Base-by-base conservation (phyloP, 805 yeast species). In the Cyberlindnera petersonii region DNA sequence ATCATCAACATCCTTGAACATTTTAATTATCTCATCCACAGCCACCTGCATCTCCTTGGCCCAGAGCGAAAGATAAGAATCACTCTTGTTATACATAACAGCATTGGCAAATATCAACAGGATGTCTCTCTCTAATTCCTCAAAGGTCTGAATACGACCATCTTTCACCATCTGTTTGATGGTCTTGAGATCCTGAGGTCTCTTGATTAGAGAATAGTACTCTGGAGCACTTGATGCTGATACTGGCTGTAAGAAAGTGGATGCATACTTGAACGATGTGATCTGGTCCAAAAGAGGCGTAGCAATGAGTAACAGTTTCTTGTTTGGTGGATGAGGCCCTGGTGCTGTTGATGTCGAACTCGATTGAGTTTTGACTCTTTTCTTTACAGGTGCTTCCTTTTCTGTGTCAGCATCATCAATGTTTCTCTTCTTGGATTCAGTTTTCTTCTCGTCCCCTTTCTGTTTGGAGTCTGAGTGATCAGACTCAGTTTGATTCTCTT, bases 101-200 rank as follows among this genome's bases (percentile, higher is more conserved):
- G 91, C 86, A 58, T 86, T 86, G 36, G 91, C 82, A 62, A 82
- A 83, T 93, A 86, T 83, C 43, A 80, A 65, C 64, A 80, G 71
- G 31, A 86, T 66, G 45, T 82, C 86, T 35, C 82, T 65, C 48
- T 85, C 86, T 17, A 86, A 63, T 41, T 80, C 78, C 17, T 56
- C 65, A 9, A 63, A 59, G 14, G 58, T 56, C 24, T 71, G 66
- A 29, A 85, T 72, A 39, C 71, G 68, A 0, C 79, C 80, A 35
- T 76, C 77, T 45, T 78, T 78, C 21, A 85, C 70, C 48, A 67
- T 70, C 31, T 69, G 68, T 44, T 73, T 67, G 28, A 86, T 75
- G 6, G 77, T 74, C 52, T 82, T 80, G 46, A 85, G 59, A 56
- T 86, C 91, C 18, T 75, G 74, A 0, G 95, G 93, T 20, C 69